Evolutionary conservation across 495 filamentous ascomycete genomes (phyloP).

Genomic region (Talaromyces thailandensis): DNA sequence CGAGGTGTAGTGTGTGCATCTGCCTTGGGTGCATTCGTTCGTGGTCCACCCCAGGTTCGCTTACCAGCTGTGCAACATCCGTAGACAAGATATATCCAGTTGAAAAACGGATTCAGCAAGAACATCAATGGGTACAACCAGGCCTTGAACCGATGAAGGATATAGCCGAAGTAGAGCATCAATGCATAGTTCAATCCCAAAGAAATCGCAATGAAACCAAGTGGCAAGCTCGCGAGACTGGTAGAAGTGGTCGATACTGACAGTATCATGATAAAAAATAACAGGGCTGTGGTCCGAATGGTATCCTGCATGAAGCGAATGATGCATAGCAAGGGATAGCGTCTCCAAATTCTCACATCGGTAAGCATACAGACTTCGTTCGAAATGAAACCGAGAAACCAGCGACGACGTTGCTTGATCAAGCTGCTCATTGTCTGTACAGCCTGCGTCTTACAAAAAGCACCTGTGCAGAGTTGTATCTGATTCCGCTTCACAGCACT

Average conservation of each 20-base stretch:
- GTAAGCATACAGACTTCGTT: conserved; percentile 99
- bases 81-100: conserved; percentile 95
- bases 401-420: conserved; percentile 89
- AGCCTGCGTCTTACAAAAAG: conserved; percentile 97
- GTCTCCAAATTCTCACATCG: conserved; percentile 80
- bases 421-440: conserved; percentile 82
- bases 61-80: conserved; percentile 87
- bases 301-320: conserved; percentile 95
- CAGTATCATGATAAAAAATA: conserved; percentile 93
- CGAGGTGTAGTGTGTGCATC: conserved; percentile 71
- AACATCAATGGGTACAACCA: conserved; percentile 97
- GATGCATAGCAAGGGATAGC: conserved; percentile 82
- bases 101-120: conserved; percentile 90
- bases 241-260: conserved; percentile 80
- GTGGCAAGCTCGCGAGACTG: conserved; percentile 66
- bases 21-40: conserved; percentile 83
- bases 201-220: conserved; percentile 93
- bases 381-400: conserved; percentile 97
- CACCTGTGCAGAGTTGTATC: conserved; percentile 94
- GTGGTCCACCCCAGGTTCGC: conserved; percentile 91
- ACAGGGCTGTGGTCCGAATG: conserved; percentile 86
- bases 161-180: conserved; percentile 92
- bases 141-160: conserved; percentile 81
- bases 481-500: conserved; percentile 87
- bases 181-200: conserved; percentile 89